These are phyloP conservation scores for Globisporangium paddicum DNA, from an alignment of 352 stramenopile species.

Conservation along the genomic window DNA sequence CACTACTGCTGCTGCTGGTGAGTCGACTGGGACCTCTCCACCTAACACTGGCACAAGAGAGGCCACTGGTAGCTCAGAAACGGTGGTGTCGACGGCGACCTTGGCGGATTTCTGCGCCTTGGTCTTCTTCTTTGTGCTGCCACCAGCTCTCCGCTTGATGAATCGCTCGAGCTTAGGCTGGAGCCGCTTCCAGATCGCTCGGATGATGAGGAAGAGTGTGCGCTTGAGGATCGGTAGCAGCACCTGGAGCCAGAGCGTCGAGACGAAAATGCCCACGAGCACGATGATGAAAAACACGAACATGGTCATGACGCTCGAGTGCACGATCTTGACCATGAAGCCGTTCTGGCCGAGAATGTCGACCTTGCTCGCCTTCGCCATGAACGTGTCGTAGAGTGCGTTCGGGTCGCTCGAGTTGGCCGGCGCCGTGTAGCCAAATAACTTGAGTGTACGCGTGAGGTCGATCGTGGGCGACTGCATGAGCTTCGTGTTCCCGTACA, in stretches of 20 bases:
- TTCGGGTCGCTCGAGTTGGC: constrained; percentile 26
- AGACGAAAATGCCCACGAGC: constrained; percentile 50
- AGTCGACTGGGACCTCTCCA: constrained; percentile 4
- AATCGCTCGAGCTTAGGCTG: constrained; percentile 11
- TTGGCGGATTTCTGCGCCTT: constrained; percentile 25
- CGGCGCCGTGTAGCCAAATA: constrained; percentile 25
- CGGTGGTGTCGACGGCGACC: constrained; percentile 29
- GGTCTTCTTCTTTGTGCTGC: not conserved
- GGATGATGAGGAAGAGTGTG: constrained; percentile 31
- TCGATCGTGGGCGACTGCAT: constrained; percentile 53
- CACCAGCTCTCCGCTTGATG: not conserved
- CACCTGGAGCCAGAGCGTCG: constrained; percentile 43
- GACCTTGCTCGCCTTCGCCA: constrained; percentile 33
- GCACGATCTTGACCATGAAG: constrained; percentile 67
- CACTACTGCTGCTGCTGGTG: not conserved
- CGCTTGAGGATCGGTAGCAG: constrained; percentile 43
- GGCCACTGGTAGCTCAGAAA: not conserved
- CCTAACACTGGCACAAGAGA: not conserved
- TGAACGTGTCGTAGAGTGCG: constrained; percentile 39
- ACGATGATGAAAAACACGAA: constrained; percentile 60
- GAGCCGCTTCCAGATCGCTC: constrained; percentile 25
- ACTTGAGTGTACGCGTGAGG: constrained; percentile 31
- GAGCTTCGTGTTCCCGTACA: constrained; percentile 75
- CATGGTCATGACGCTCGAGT: constrained; percentile 67
- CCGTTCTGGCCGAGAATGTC: constrained; percentile 46